Conservation (phyloP, 202 grass and related monocot genomes). For the Eragrostis tef region DNA sequence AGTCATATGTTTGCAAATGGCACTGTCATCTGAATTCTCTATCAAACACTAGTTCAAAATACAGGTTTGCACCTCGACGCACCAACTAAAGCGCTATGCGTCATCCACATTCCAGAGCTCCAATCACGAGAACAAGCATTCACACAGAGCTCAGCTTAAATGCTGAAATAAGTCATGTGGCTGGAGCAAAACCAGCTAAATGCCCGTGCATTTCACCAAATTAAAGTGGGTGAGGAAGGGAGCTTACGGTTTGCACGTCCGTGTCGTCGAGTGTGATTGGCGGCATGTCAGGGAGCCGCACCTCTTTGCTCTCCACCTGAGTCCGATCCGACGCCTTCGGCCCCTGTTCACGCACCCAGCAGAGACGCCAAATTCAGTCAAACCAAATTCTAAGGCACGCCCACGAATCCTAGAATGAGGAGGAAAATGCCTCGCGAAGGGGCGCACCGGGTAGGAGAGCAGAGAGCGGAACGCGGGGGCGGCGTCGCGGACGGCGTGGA, state of each 20-base stretch:
- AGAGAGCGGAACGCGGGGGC: constrained; percentile 63
- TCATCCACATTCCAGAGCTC: constrained; percentile 9
- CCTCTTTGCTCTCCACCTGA: constrained; percentile 81
- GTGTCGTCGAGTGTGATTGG: constrained; percentile 84
- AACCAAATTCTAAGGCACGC: background rate
- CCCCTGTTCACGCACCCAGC: constrained; percentile 50
- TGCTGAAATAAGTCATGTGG: background rate
- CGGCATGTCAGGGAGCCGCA: constrained; percentile 68
- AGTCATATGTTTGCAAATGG: background rate
- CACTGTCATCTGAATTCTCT: constrained; percentile 1
- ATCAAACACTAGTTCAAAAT: constrained; percentile 30
- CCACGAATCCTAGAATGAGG: background rate
- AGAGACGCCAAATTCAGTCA: constrained; percentile 34
- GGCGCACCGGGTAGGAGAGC: constrained; percentile 69
- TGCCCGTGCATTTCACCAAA: background rate
- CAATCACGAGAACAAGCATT: constrained; percentile 4
- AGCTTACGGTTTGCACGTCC: constrained; percentile 82
- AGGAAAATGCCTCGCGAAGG: background rate
- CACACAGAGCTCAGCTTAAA: constrained; percentile 3
- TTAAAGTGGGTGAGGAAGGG: background rate
- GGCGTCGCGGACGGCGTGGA: constrained; percentile 80
- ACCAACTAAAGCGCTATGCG: background rate
- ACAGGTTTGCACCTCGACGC: background rate
- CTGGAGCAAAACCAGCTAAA: background rate
- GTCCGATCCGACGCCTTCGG: constrained; percentile 82